Conservation (phyloP, 2,329 filamentous ascomycete species). For the Karstenula rhodostoma region DNA sequence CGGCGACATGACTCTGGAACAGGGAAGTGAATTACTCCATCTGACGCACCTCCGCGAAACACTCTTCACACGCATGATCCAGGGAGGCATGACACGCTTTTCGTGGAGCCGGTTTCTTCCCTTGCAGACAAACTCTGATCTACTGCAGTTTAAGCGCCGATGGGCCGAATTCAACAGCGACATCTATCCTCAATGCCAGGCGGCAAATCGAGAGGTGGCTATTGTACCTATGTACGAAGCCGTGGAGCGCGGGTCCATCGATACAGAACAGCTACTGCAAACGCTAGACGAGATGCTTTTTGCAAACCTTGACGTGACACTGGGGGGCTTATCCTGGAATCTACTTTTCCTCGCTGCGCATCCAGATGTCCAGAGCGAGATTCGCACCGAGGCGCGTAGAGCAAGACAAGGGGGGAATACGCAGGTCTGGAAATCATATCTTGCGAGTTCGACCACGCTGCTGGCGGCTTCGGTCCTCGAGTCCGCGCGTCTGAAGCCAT, state of each 20-base stretch:
- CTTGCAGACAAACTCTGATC: conserved; percentile 29
- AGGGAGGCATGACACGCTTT: conserved; percentile 47
- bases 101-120: conserved; percentile 38
- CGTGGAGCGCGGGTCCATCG: not conserved
- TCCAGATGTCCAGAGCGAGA: conserved; percentile 38
- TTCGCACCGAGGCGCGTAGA: conserved; percentile 42
- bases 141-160: conserved; percentile 23
- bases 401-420: too few relatives aligned
- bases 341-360: conserved; percentile 53
- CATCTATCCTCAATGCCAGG: conserved; percentile 14
- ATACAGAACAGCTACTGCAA: conserved; percentile 45
- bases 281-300: conserved; percentile 59
- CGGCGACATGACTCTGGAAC: conserved; percentile 36
- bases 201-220: not conserved
- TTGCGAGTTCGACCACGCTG: not conserved
- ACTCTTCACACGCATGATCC: conserved; percentile 47
- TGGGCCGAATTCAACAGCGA: conserved; percentile 46
- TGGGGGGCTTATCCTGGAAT: conserved; percentile 55
- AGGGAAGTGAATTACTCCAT: conserved; percentile 31
- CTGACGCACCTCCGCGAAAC: conserved; percentile 40
- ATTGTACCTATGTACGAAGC: conserved; percentile 25
- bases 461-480: conserved; percentile 49
- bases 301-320: conserved; percentile 59
- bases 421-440: not conserved
- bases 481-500: conserved; percentile 49